These are phyloP conservation scores for Cercospora sp. DNA, from an alignment of 2,329 filamentous ascomycete species.

Conservation along the genomic window DNA sequence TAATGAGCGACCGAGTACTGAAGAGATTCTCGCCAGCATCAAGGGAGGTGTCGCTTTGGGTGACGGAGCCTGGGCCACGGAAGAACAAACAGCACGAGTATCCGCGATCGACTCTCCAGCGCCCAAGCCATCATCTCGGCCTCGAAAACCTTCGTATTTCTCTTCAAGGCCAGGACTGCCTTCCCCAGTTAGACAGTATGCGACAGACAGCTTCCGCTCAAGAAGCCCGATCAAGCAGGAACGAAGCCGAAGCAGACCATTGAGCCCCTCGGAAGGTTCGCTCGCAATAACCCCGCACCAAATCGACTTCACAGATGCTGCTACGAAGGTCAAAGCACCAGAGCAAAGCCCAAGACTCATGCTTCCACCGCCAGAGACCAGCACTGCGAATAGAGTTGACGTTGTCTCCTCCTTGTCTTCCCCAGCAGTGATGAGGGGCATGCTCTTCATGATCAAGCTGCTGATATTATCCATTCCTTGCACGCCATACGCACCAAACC, in stretches of 20 bases:
- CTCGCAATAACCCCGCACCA: slow-evolving; percentile 7
- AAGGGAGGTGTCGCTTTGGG: slow-evolving; percentile 56
- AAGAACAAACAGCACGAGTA: slow-evolving; percentile 41
- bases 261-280: slow-evolving; percentile 15
- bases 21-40: slow-evolving; percentile 78
- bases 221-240: slow-evolving; percentile 27
- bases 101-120: slow-evolving; percentile 46
- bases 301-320: slow-evolving; percentile 8
- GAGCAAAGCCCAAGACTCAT: slow-evolving; percentile 39
- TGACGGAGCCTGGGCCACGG: slow-evolving; percentile 32
- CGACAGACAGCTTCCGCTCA: slow-evolving; percentile 22
- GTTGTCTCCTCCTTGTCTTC: slow-evolving; percentile 39
- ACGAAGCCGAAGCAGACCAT: slow-evolving; percentile 14
- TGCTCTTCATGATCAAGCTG: slow-evolving; percentile 69
- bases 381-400: slow-evolving; percentile 37
- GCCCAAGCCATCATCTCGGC: slow-evolving; percentile 22
- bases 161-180: slow-evolving; percentile 26
- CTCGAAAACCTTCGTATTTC: slow-evolving; percentile 30
- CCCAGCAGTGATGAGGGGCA: slow-evolving; percentile 51
- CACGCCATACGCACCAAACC: slow-evolving; percentile 67
- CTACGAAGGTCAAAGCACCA: slow-evolving; percentile 4
- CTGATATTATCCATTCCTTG: slow-evolving; percentile 66
- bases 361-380: slow-evolving; percentile 39
- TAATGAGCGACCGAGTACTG: slow-evolving; percentile 74
- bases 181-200: slow-evolving; percentile 23